Evolutionary conservation across 805 yeast genomes (phyloP).

Genomic region (Candida tammaniensis): DNA sequence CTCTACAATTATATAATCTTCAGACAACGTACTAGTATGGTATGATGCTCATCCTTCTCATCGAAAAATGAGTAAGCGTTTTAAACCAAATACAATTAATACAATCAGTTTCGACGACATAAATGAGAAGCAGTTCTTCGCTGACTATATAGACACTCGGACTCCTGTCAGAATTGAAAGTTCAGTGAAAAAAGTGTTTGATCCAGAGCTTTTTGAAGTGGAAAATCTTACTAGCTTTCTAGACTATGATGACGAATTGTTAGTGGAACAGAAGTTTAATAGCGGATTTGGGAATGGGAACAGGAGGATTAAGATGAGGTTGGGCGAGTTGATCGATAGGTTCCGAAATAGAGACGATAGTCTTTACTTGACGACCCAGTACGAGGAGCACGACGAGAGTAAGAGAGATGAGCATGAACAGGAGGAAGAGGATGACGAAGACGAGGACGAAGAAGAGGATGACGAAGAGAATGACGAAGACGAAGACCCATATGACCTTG

Average conservation of each 20-base stretch:
- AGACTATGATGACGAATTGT: constrained; percentile 34
- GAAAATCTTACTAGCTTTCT: constrained; percentile 37
- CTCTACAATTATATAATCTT: too few relatives aligned
- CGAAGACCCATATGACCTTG: constrained; percentile 12
- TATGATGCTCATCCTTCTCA: neutral
- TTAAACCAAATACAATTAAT: constrained; percentile 1
- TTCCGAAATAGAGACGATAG: constrained; percentile 37
- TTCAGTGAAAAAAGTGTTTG: constrained; percentile 28
- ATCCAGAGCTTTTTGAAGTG: constrained; percentile 27
- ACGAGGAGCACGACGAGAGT: constrained; percentile 33
- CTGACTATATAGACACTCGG: constrained; percentile 37
- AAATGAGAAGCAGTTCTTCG: constrained; percentile 27
- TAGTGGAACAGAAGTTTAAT: constrained; percentile 55
- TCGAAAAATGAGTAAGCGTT: constrained; percentile 2
- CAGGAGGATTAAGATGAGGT: constrained; percentile 47
- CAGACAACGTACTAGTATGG: too few relatives aligned
- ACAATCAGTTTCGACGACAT: constrained; percentile 1
- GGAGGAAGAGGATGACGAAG: constrained; percentile 38
- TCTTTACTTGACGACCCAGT: constrained; percentile 70
- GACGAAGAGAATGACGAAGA: constrained; percentile 40
- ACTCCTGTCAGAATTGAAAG: constrained; percentile 45
- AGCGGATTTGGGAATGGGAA: constrained; percentile 70
- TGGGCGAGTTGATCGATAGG: constrained; percentile 46
- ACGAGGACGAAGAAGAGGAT: constrained; percentile 46
- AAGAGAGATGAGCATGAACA: constrained; percentile 6